These are phyloP conservation scores for Exophiala viscosa DNA, from an alignment of 2,329 filamentous ascomycete species.

Conservation along the genomic window DNA sequence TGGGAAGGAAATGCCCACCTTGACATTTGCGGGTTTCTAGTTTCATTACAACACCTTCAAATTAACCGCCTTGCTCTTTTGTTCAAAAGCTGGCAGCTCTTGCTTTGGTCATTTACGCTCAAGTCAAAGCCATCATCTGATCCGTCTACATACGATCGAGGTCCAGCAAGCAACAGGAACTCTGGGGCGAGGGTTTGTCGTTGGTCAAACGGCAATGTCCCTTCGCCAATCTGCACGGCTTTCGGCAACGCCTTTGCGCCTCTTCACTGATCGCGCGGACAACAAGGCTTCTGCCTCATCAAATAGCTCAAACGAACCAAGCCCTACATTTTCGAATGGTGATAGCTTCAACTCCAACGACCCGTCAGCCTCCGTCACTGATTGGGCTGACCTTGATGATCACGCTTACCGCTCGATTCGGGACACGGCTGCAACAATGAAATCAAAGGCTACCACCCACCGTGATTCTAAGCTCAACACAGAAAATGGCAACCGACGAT, in stretches of 20 bases:
- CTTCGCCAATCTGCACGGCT: conserved; percentile 5
- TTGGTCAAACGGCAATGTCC: conserved; percentile 16
- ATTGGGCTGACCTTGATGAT: conserved; percentile 18
- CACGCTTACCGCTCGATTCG: not conserved
- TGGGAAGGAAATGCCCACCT: conserved; percentile 5
- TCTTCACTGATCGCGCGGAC: not conserved
- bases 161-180: not conserved
- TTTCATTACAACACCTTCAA: too few species aligned
- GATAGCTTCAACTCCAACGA: conserved; percentile 7
- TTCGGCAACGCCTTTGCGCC: conserved; percentile 12
- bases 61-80: too few species aligned
- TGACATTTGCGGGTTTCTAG: too few species aligned
- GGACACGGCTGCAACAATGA: conserved; percentile 4
- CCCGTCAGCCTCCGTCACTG: conserved; percentile 10
- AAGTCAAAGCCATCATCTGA: too few species aligned
- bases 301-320: conserved; percentile 4
- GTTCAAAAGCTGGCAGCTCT: too few species aligned
- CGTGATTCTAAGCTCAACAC: not conserved
- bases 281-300: conserved; percentile 3
- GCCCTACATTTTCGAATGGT: conserved; percentile 8
- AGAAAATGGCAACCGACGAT: not conserved
- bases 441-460: conserved; percentile 9
- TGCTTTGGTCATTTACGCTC: too few species aligned
- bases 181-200: not conserved
- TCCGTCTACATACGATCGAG: too few species aligned